Conservation (phyloP, 2,329 filamentous ascomycete species). For the Talaromyces atroroseus region DNA sequence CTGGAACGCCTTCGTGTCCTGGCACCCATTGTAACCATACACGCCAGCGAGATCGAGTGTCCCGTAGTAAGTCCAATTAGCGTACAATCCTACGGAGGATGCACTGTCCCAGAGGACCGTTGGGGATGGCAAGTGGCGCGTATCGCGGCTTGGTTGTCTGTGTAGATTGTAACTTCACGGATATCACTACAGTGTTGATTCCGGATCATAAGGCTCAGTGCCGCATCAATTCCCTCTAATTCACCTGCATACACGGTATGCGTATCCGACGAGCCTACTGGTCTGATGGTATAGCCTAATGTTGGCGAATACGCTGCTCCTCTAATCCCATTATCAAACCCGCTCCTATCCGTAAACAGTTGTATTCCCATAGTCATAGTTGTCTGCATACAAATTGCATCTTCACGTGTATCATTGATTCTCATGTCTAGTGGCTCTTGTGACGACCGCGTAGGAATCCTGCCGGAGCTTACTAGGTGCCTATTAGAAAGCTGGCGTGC, state of each 20-base stretch:
- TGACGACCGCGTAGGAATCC: too few relatives aligned
- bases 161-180: slow-evolving; percentile 19
- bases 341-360: not conserved
- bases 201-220: too few relatives aligned
- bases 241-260: not conserved
- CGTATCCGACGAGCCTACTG: not conserved
- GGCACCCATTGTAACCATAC: too few relatives aligned
- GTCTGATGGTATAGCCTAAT: not conserved
- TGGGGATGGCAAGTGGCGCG: slow-evolving; percentile 24
- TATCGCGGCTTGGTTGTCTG: slow-evolving; percentile 29
- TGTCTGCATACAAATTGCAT: not conserved
- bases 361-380: not conserved
- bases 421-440: not conserved
- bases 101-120: slow-evolving; percentile 24
- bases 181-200: too few relatives aligned
- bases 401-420: not conserved
- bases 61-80: too few relatives aligned
- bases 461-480: too few relatives aligned
- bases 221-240: too few relatives aligned
- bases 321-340: not conserved
- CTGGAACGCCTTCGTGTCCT: too few relatives aligned
- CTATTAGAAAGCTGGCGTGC: too few relatives aligned
- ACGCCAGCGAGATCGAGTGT: too few relatives aligned
- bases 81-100: not conserved
- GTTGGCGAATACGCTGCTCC: not conserved